Evolutionary conservation across 805 yeast genomes (phyloP), one percentile per base, ranked within the genome.

Genomic region (Osmozyma mogii): DNA sequence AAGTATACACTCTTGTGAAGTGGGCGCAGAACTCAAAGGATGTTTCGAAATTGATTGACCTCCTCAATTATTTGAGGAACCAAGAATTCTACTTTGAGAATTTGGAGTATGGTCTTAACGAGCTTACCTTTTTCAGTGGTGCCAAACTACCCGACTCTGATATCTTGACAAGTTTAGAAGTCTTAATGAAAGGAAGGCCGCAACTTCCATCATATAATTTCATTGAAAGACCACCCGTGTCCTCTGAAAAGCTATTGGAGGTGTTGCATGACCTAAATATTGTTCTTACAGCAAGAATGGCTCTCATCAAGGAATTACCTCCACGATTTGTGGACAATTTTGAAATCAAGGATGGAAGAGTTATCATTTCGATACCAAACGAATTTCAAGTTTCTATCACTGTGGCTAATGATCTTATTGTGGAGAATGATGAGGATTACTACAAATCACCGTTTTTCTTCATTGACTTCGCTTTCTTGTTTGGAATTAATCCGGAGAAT

Each of bases 111-210:
- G 77, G 81, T 9, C 60, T 87, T 22, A 82, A 78, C 38, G 65
- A 67, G n/a, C 60, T 82, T 15, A 83, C 78, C 39, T 72, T 75
- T 29, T 73, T 79, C n/a, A 72, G 85, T 1, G 83, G 87, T 17
- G 97, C 98, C 0, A 88, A 94, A 47, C 58, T 89, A 30, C 95
- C 96, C 4, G 84, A 85, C 52, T 92, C 95, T 0, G 99, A 92
- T 54, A 53, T 92, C 13, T 69, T 77, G 15, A 88, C 97, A 0
- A 84, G 95, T 1, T 59, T 89, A 41, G 94, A 89, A 49, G 95
- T 92, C 0, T 62, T 88, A 31, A 72, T 76, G 23, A 65, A 72
- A 22, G 94, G 95, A 3, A 62, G 80, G 37, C 95, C 96, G 1
- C 75, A 72, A 22, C 63, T 83, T 22, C 78, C 85, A 3, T 65